Conservation (phyloP, 306 rosid species). For the Trifolium dubium region DNA sequence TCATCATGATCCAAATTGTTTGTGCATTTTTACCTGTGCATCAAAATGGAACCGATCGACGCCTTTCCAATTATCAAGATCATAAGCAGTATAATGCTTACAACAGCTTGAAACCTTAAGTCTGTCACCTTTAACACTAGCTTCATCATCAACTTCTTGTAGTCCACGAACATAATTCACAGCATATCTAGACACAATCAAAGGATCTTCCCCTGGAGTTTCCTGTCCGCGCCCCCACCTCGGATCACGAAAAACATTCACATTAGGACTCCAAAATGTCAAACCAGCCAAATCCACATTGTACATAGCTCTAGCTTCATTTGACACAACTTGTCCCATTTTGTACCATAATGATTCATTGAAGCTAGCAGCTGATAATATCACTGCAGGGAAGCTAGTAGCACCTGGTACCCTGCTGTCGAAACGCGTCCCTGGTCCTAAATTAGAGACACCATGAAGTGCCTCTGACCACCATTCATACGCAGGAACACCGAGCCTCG, state of each 20-base stretch:
- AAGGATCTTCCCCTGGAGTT: slow-evolving; percentile 86
- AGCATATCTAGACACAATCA: slow-evolving; percentile 64
- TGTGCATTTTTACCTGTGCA: slow-evolving; percentile 62
- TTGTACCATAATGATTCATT: slow-evolving; percentile 61
- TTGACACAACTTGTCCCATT: slow-evolving; percentile 80
- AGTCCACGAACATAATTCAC: slow-evolving; percentile 72
- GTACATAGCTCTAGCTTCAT: slow-evolving; percentile 85
- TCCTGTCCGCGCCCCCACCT: slow-evolving; percentile 87
- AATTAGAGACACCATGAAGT: slow-evolving; percentile 72
- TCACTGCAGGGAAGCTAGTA: slow-evolving; percentile 72
- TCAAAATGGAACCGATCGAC: slow-evolving; percentile 76
- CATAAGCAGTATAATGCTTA: slow-evolving; percentile 91
- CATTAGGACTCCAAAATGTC: slow-evolving; percentile 87
- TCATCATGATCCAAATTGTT: background rate
- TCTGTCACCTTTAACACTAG: slow-evolving; percentile 48
- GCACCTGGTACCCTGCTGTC: slow-evolving; percentile 66
- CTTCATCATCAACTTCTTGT: slow-evolving; percentile 62
- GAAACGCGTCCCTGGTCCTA: slow-evolving; percentile 69
- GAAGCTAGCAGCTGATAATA: slow-evolving; percentile 70
- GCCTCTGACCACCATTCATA: slow-evolving; percentile 92
- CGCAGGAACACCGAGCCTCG: slow-evolving; percentile 69
- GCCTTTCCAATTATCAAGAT: slow-evolving; percentile 77
- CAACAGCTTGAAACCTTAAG: slow-evolving; percentile 91
- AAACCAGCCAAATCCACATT: slow-evolving; percentile 75
- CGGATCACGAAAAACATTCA: slow-evolving; percentile 77